phyloP scores from a whole-genome alignment of 148 eudicot genomes.

The Rhododendron mucronatum region DNA sequence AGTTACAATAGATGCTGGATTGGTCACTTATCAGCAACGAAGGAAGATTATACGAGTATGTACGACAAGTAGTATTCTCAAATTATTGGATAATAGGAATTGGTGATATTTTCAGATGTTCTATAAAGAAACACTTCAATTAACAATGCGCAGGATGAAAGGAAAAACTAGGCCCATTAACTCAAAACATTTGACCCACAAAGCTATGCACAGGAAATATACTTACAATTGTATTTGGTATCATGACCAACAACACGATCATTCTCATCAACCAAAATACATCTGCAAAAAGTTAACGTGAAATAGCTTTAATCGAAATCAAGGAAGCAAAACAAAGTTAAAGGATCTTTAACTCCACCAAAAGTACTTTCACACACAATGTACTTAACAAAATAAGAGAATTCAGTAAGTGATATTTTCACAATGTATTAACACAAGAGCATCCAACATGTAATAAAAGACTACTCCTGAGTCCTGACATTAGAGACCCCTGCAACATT shows the following conservation, averaged over 20 bases:
- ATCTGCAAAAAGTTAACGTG: conserved; percentile 44
- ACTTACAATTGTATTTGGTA: conserved; percentile 93
- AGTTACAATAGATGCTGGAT: background rate
- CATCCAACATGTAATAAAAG: background rate
- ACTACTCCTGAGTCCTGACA: background rate
- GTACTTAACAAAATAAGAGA: background rate
- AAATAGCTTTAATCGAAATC: background rate
- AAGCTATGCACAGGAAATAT: background rate
- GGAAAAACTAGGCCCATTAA: background rate
- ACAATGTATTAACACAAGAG: background rate
- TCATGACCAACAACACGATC: conserved; percentile 89
- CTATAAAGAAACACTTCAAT: background rate
- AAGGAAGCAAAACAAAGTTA: background rate
- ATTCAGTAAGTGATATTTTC: background rate
- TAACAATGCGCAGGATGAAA: background rate
- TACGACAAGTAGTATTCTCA: background rate
- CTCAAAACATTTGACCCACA: background rate
- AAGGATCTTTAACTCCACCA: background rate
- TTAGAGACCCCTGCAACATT: background rate
- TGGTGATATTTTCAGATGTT: background rate
- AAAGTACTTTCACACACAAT: background rate
- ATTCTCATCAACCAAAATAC: conserved; percentile 92
- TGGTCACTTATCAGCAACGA: background rate
- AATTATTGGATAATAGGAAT: background rate
- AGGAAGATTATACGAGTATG: background rate